These are phyloP conservation scores for Metschnikowia colocasiae DNA, from an alignment of 805 yeast species.

Conservation along the genomic window DNA sequence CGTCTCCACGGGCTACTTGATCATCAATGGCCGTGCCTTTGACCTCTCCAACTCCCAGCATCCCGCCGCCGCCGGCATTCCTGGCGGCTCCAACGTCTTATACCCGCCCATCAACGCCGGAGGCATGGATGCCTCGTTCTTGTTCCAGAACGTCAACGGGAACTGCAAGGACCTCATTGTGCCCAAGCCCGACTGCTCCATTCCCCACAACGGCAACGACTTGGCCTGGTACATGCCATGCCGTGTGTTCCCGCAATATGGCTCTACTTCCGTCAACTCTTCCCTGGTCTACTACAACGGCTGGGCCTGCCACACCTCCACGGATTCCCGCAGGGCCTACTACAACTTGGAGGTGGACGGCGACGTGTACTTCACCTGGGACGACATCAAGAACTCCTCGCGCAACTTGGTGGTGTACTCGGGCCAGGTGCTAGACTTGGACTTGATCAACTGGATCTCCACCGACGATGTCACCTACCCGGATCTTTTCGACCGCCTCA, in stretches of 20 bases:
- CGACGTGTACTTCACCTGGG: conserved; percentile 88
- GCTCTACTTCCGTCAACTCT: conserved; percentile 63
- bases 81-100: conserved; percentile 63
- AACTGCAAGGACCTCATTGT: conserved; percentile 75
- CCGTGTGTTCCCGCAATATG: conserved; percentile 63
- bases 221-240: conserved; percentile 98
- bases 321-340: conserved; percentile 63
- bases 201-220: conserved; percentile 59
- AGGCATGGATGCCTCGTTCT: conserved; percentile 76
- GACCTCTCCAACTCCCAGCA: conserved; percentile 68
- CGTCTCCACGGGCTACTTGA: conserved; percentile 57
- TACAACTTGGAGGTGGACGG: conserved; percentile 59
- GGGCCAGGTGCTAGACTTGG: conserved; percentile 83
- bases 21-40: conserved; percentile 81
- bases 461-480: conserved; percentile 71
- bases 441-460: conserved; percentile 71
- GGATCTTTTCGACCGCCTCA: conserved; percentile 58
- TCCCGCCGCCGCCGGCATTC: conserved; percentile 78
- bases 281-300: conserved; percentile 68
- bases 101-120: conserved; percentile 89
- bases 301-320: conserved; percentile 81
- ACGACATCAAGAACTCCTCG: conserved; percentile 61
- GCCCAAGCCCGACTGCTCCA: conserved; percentile 65
- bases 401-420: conserved; percentile 84
- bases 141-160: conserved; percentile 90